Conservation (phyloP, 352 stramenopile species). For the Globisporangium recalcitrans region DNA sequence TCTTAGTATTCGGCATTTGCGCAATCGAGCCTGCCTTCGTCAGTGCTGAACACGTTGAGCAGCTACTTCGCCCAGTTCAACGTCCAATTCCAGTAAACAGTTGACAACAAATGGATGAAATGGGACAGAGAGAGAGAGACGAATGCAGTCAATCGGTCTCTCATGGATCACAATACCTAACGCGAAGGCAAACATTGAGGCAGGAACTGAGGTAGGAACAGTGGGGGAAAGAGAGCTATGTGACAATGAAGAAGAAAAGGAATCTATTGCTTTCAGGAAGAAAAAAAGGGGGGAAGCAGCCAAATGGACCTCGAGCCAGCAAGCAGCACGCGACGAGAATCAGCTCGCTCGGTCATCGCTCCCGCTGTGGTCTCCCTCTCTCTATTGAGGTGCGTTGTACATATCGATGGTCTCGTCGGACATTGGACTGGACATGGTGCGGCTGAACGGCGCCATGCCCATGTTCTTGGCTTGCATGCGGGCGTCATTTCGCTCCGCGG, state of each 20-base stretch:
- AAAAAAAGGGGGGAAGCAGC: background rate
- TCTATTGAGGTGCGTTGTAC: constrained; percentile 84
- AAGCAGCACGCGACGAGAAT: background rate
- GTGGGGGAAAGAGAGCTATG: background rate
- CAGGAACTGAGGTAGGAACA: background rate
- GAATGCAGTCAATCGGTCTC: background rate
- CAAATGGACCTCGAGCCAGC: background rate
- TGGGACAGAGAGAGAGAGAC: background rate
- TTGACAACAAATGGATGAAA: background rate
- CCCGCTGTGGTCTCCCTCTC: background rate
- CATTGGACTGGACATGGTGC: constrained; percentile 70
- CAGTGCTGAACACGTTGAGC: constrained; percentile 32
- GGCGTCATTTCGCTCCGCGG: constrained; percentile 73
- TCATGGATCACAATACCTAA: background rate
- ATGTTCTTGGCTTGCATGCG: constrained; percentile 85
- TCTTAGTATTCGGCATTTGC: constrained; percentile 47
- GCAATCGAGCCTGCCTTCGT: constrained; percentile 34
- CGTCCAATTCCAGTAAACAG: constrained; percentile 51
- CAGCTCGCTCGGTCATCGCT: background rate
- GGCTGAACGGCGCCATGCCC: constrained; percentile 68
- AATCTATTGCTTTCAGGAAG: constrained; percentile 4
- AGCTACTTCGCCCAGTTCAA: constrained; percentile 67
- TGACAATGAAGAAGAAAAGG: background rate
- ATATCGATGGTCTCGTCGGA: constrained; percentile 86
- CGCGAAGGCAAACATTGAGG: too few species aligned